Percentiles rank a stretch among this genome's conserved stretches.
Conservation (phyloP, 306 rosid genomes). For the Neltuma alba region DNA sequence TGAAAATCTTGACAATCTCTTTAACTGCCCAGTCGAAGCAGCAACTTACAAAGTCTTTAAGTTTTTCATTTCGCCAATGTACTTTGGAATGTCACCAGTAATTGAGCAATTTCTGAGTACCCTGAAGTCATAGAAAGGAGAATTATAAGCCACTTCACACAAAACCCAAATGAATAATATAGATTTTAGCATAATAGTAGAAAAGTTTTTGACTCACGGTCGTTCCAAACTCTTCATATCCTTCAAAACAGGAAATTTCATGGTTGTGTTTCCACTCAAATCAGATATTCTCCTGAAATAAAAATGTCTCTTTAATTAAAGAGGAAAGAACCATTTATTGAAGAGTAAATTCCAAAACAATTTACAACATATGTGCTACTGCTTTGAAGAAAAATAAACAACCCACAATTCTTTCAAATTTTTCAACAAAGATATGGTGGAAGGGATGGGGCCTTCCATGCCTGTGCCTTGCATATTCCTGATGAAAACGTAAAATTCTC, state of each 20-base stretch:
- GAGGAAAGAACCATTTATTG: not conserved
- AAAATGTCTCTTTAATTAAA: conserved; percentile 31
- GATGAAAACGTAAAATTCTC: not conserved
- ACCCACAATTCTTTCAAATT: conserved; percentile 55
- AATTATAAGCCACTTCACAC: conserved; percentile 25
- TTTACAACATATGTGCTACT: not conserved
- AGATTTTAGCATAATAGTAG: not conserved
- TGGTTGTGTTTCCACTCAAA: conserved; percentile 55
- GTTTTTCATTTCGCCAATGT: conserved; percentile 16
- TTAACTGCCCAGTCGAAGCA: not conserved
- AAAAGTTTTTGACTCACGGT: conserved; percentile 53
- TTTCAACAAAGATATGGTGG: conserved; percentile 47
- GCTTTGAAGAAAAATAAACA: not conserved
- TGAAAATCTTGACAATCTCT: not conserved
- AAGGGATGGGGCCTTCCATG: conserved; percentile 75
- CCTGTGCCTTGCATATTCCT: conserved; percentile 81
- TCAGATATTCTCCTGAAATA: conserved; percentile 75
- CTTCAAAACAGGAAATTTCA: conserved; percentile 59
- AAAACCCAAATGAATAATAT: not conserved
- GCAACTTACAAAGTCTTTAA: conserved; percentile 58
- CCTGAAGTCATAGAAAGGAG: conserved; percentile 45
- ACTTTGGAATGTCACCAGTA: conserved; percentile 42
- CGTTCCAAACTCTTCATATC: conserved; percentile 34
- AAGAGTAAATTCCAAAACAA: conserved; percentile 15
- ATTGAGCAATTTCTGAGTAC: conserved; percentile 70